phyloP scores from a whole-genome alignment of 768 basidiomycete species.

The Naematelia encephala region DNA sequence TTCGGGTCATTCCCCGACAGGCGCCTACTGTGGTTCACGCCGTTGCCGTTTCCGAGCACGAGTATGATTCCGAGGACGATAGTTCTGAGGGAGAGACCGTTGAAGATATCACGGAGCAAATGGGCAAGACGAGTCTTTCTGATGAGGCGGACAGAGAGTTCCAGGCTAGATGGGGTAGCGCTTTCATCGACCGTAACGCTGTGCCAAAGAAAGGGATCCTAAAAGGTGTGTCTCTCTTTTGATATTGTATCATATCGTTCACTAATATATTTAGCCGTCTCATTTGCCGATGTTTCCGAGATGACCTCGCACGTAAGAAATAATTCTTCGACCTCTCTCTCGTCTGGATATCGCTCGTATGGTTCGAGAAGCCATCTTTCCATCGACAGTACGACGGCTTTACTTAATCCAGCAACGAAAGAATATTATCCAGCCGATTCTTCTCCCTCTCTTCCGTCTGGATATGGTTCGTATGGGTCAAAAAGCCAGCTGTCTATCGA shows the following conservation, averaged over 20 bases:
- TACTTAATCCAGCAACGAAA: neutral
- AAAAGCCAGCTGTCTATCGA: conserved; percentile 14
- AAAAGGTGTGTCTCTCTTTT: conserved; percentile 63
- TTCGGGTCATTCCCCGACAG: conserved; percentile 56
- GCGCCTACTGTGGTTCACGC: conserved; percentile 53
- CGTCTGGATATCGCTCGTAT: neutral
- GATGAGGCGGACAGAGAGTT: conserved; percentile 55
- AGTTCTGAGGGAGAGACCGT: conserved; percentile 53
- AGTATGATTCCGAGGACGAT: conserved; percentile 60
- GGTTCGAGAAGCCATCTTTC: too few relatives aligned
- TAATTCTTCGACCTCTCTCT: conserved; percentile 24
- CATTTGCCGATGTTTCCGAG: neutral
- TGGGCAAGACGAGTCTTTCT: conserved; percentile 24
- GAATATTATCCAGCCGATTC: conserved; percentile 13
- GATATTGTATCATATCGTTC: neutral
- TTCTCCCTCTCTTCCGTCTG: conserved; percentile 18
- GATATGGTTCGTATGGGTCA: neutral
- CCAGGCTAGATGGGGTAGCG: conserved; percentile 68
- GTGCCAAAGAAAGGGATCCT: conserved; percentile 77
- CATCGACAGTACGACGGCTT: neutral
- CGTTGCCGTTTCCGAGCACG: conserved; percentile 53
- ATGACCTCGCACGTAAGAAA: neutral
- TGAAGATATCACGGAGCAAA: conserved; percentile 50
- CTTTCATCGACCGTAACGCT: conserved; percentile 60
- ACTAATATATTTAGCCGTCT: neutral